These are phyloP conservation scores for Corchorus capsularis DNA, from an alignment of 345 rosid genomes.

Conservation along the genomic window DNA sequence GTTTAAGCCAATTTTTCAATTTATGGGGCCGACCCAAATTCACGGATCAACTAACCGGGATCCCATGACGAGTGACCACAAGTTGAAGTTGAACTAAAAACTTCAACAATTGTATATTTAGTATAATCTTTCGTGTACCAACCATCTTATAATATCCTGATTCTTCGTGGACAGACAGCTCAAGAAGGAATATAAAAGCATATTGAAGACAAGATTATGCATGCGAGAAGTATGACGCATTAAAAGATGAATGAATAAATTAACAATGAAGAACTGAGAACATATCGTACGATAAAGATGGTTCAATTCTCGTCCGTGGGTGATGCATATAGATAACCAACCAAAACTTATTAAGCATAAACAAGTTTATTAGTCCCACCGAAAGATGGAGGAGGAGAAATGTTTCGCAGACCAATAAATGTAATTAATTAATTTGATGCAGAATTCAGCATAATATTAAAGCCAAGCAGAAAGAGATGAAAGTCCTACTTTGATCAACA, in stretches of 20 bases:
- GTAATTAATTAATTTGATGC: background rate
- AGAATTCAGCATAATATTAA: background rate
- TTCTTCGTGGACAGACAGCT: background rate
- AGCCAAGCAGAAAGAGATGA: background rate
- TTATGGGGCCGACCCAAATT: slow-evolving; percentile 28
- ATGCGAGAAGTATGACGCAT: background rate
- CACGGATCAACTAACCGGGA: slow-evolving; percentile 52
- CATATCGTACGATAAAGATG: background rate
- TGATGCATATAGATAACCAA: slow-evolving; percentile 18
- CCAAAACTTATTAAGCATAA: slow-evolving; percentile 14
- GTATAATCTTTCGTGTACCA: background rate
- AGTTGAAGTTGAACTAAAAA: slow-evolving; percentile 19
- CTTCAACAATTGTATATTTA: background rate
- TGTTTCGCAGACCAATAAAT: background rate
- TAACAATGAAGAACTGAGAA: background rate
- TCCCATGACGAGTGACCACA: slow-evolving; percentile 19
- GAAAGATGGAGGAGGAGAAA: background rate
- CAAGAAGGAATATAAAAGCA: background rate
- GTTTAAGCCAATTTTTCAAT: slow-evolving; percentile 6
- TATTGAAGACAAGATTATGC: background rate
- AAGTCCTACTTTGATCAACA: slow-evolving; percentile 17
- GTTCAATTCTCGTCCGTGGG: background rate
- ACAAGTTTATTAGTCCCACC: background rate
- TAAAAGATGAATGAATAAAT: background rate
- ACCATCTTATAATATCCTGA: background rate